Base-by-base conservation (phyloP, 306 rosid species). In the Glycine soja region DNA sequence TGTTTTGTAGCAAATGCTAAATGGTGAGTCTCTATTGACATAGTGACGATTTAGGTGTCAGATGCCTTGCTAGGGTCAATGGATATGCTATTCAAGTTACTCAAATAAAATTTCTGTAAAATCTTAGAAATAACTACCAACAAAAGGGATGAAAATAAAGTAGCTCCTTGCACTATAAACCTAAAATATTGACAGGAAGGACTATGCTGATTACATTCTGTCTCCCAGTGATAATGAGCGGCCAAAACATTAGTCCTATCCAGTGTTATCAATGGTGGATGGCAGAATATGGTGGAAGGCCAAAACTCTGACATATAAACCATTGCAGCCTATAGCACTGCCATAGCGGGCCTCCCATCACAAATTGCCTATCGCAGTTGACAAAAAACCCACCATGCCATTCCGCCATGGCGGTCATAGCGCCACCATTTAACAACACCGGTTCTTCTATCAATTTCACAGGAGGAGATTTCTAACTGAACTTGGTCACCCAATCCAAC, bases 111-210 rank as follows among this genome's bases (percentile, higher is more conserved):
- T 84, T 81, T 84, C 85, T 3, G 88, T 83, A 43, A 86, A 81
- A 81, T 80, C 78, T 81, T 86, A 68, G 90, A 83, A 82, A 72
- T 84, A 66, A 87, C 47, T 34, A 86, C 88, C 14, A 89, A 84
- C 8, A 90, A 84, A 76, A 88, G 78, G 51, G 86, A 80, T 56
- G 91, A 83, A 24, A 84, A 77, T 51, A 91, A 89, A 62, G 83
- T 84, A 70, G 82, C 85, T 65, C 85, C 85, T 79, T 86, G 84
- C 48, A 61, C 4, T 38, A 83, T 72, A 79, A 82, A 65, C 74
- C 90, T 82, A 61, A 88, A 88, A 70, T 84, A 68, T 43, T 72
- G 86, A 81, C 54, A 66, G 30, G 87, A 57, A 56, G 76, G 81
- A 46, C 40, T 53, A 14, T 15, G 84, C 40, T 18, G 85, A 75